Evolutionary conservation across 1,284 basidiomycete species (phyloP).

Genomic region (Puccinia coronata): DNA sequence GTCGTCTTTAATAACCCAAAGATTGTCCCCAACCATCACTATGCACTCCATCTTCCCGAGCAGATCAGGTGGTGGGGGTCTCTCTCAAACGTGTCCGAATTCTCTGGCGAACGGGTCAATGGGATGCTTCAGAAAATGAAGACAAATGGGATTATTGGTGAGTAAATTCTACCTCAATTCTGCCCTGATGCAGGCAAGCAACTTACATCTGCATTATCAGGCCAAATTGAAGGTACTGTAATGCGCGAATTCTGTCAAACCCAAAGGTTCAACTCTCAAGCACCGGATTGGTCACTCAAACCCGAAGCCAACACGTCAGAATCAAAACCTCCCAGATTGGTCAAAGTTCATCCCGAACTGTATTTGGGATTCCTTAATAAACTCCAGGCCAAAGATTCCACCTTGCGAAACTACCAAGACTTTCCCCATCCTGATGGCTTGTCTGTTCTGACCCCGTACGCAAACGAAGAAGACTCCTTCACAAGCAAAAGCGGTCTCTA

Average conservation of each 20-base stretch:
- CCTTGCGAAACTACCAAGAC: not conserved
- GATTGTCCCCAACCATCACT: constrained; percentile 40
- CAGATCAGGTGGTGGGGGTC: constrained; percentile 38
- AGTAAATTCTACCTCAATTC: too few relatives aligned
- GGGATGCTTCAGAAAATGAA: constrained; percentile 1
- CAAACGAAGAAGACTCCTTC: not conserved
- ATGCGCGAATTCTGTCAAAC: constrained; percentile 10
- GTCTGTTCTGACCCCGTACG: not conserved
- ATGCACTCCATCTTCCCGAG: constrained; percentile 24
- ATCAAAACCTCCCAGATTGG: not conserved
- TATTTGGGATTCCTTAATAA: not conserved
- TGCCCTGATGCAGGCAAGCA: too few relatives aligned
- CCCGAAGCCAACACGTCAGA: not conserved
- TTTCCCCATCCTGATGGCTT: not conserved
- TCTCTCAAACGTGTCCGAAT: constrained; percentile 10
- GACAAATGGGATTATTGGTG: not conserved
- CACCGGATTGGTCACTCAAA: not conserved
- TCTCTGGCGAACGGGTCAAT: constrained; percentile 19
- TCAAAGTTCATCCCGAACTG: not conserved
- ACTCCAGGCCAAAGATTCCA: not conserved
- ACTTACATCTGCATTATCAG: too few relatives aligned
- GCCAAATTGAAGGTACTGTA: not conserved
- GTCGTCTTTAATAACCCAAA: not conserved
- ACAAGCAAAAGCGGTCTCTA: not conserved
- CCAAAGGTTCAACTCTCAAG: not conserved